phyloP scores from a whole-genome alignment of 805 yeast genomes.

The Candida ortonii region DNA sequence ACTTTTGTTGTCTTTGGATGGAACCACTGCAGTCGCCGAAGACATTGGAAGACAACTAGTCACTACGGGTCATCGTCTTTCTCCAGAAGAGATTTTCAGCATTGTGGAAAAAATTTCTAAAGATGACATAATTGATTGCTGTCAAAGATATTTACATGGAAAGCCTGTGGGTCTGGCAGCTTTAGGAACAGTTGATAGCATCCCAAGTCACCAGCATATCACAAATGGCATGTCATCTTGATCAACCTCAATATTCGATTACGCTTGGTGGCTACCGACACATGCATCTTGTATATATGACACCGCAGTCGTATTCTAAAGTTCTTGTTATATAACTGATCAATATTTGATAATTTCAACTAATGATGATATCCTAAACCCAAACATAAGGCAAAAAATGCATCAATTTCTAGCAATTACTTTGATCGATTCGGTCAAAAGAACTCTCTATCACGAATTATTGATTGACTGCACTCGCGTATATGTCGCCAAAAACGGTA shows the following conservation, averaged over 20 bases:
- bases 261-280: no score
- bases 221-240: conserved; percentile 9
- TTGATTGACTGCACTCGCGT: conserved; percentile 33
- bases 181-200: conserved; percentile 70
- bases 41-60: conserved; percentile 97
- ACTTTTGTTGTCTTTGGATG: conserved; percentile 82
- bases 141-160: conserved; percentile 71
- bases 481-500: conserved; percentile 77
- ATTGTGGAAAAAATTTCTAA: conserved; percentile 76
- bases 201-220: conserved; percentile 67
- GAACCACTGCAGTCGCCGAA: conserved; percentile 94
- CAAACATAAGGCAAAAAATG: no score
- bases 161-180: conserved; percentile 91
- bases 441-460: no score
- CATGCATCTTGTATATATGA: no score
- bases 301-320: no score
- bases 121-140: conserved; percentile 83
- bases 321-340: no score
- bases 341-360: no score
- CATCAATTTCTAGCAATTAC: no score
- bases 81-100: conserved; percentile 71
- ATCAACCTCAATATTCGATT: not conserved
- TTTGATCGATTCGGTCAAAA: no score
- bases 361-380: no score
- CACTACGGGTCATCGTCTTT: conserved; percentile 78